Evolutionary conservation across 257 asterid species (phyloP).

Genomic region (Eustoma russellianum): DNA sequence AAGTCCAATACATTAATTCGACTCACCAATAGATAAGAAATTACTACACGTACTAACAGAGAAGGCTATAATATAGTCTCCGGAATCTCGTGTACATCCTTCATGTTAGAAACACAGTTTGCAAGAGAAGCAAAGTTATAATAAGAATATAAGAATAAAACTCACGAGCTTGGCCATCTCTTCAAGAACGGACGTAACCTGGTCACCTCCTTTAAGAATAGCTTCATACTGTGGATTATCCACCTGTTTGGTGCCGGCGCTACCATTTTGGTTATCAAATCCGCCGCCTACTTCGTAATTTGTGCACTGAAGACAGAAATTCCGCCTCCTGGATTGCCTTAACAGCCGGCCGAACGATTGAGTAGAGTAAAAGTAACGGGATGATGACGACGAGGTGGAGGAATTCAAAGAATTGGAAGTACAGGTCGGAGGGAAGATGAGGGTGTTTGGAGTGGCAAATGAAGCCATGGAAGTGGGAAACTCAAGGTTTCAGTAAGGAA

Average conservation of each 20-base stretch:
- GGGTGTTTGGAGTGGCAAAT: constrained; percentile 21
- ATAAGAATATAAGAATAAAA: neutral
- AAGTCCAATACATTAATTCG: no score
- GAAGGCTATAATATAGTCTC: no score
- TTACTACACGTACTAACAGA: no score
- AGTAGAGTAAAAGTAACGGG: constrained; percentile 5
- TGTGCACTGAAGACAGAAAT: constrained; percentile 15
- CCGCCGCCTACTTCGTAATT: constrained; percentile 35
- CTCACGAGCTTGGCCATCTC: constrained; percentile 87
- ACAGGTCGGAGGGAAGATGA: constrained; percentile 11
- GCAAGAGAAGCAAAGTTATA: no score
- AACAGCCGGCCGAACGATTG: constrained; percentile 11
- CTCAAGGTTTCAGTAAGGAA: neutral
- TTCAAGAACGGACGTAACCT: constrained; percentile 87
- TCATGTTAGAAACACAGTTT: no score
- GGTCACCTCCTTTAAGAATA: constrained; percentile 78
- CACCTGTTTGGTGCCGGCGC: constrained; percentile 18
- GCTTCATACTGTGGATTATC: constrained; percentile 55
- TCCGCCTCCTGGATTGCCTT: constrained; percentile 18
- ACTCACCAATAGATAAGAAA: no score
- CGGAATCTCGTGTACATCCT: no score
- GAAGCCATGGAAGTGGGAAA: constrained; percentile 31
- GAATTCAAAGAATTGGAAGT: constrained; percentile 12
- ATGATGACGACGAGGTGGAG: constrained; percentile 2
- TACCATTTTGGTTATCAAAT: constrained; percentile 19